phyloP scores from a whole-genome alignment of 495 filamentous ascomycete species.

The Tetracladium setigerum region DNA sequence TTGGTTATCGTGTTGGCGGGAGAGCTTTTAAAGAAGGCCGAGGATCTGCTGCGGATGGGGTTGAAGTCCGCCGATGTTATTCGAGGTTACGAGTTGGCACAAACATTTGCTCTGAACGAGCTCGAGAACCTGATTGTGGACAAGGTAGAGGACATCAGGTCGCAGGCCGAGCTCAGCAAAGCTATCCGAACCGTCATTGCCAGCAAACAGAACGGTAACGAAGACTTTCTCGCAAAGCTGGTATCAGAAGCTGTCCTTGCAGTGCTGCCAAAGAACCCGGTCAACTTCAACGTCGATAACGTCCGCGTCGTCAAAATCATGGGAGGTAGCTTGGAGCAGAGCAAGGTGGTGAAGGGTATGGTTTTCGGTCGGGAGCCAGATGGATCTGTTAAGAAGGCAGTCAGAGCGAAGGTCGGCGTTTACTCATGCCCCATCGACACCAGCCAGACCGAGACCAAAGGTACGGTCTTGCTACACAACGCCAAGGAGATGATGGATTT shows the following conservation, averaged over 20 bases:
- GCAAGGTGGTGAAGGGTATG: conserved; percentile 95
- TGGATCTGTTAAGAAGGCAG: conserved; percentile 79
- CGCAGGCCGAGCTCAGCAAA: conserved; percentile 79
- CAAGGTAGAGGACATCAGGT: conserved; percentile 76
- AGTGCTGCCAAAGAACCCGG: conserved; percentile 93
- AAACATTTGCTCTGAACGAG: conserved; percentile 73
- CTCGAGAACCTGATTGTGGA: conserved; percentile 89
- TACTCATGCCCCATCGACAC: conserved; percentile 95
- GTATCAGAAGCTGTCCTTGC: conserved; percentile 91
- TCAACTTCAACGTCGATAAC: conserved; percentile 99
- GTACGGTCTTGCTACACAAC: conserved; percentile 97
- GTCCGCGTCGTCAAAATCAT: conserved; percentile 99
- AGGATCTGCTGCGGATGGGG: conserved; percentile 90
- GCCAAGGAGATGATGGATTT: conserved; percentile 98
- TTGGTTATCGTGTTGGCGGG: conserved; percentile 94
- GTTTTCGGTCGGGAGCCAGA: conserved; percentile 92
- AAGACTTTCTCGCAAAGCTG: conserved; percentile 76
- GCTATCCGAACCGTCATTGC: conserved; percentile 92
- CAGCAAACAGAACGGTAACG: conserved; percentile 91
- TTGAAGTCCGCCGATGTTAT: conserved; percentile 96
- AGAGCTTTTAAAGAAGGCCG: conserved; percentile 94
- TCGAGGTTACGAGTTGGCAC: conserved; percentile 89
- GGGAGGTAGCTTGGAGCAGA: conserved; percentile 91
- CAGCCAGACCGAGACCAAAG: conserved; percentile 97
- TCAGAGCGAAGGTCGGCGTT: conserved; percentile 91